These are phyloP conservation scores for Talaromyces sp. DNA, from an alignment of 2,329 filamentous ascomycete genomes.

Conservation along the genomic window DNA sequence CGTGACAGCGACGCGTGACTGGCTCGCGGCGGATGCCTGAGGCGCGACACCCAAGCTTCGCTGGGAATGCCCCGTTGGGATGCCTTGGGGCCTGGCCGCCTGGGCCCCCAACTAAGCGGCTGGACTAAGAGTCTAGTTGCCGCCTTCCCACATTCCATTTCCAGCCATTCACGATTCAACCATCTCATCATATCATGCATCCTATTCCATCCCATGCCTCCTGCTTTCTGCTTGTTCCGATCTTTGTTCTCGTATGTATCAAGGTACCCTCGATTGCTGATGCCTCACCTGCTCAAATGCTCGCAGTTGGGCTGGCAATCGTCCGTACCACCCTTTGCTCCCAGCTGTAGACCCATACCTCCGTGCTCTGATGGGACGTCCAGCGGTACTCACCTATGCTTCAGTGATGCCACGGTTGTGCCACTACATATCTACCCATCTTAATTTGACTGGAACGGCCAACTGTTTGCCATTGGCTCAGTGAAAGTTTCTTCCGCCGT, in stretches of 20 bases:
- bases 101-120: neutral
- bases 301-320: neutral
- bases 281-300: neutral
- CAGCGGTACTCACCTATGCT: neutral
- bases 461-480: neutral
- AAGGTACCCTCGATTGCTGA: neutral
- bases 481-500: conserved; percentile 1
- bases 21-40: neutral
- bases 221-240: neutral
- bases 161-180: neutral
- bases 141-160: neutral
- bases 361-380: neutral
- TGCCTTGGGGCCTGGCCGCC: neutral
- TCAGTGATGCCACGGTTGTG: neutral
- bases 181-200: neutral
- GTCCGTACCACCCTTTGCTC: neutral
- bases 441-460: neutral
- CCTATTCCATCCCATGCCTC: neutral
- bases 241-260: neutral
- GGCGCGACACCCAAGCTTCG: neutral
- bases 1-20: neutral
- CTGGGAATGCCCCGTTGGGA: neutral
- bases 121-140: neutral
- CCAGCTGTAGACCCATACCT: neutral
- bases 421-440: neutral